Conservation (phyloP, 352 stramenopile species). For the Bremia lactucae region DNA sequence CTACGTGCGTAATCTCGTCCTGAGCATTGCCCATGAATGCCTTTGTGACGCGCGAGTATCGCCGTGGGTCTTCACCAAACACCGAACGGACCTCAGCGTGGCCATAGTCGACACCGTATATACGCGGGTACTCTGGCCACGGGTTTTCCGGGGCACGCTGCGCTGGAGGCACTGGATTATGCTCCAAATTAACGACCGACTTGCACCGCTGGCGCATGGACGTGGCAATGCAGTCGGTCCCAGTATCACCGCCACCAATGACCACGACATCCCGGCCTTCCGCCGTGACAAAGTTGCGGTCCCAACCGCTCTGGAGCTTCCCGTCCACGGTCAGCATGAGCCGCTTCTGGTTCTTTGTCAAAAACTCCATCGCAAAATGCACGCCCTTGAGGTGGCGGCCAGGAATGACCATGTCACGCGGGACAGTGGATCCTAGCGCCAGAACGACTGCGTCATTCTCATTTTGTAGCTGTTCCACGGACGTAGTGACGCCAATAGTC, state of each 20-base stretch:
- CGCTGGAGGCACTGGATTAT: constrained; percentile 88
- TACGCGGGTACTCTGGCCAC: constrained; percentile 95
- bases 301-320: constrained; percentile 93
- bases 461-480: constrained; percentile 55
- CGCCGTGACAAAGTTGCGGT: constrained; percentile 91
- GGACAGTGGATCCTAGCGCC: constrained; percentile 90
- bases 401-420: constrained; percentile 86
- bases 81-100: constrained; percentile 91
- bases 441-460: constrained; percentile 91
- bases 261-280: constrained; percentile 97
- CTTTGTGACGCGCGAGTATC: constrained; percentile 71
- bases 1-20: constrained; percentile 68
- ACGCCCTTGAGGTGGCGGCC: constrained; percentile 89
- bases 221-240: constrained; percentile 97
- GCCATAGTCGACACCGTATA: constrained; percentile 97
- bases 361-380: constrained; percentile 95
- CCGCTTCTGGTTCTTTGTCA: constrained; percentile 97
- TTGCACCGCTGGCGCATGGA: constrained; percentile 95
- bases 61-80: constrained; percentile 87
- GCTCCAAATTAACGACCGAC: constrained; percentile 94
- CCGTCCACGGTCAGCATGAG: constrained; percentile 91
- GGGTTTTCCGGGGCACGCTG: constrained; percentile 90
- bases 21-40: constrained; percentile 69
- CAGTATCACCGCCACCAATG: constrained; percentile 94
- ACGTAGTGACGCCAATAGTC: constrained; percentile 85